phyloP scores from a whole-genome alignment of 768 basidiomycete genomes.

The Sistotremastrum niveocremeum region DNA sequence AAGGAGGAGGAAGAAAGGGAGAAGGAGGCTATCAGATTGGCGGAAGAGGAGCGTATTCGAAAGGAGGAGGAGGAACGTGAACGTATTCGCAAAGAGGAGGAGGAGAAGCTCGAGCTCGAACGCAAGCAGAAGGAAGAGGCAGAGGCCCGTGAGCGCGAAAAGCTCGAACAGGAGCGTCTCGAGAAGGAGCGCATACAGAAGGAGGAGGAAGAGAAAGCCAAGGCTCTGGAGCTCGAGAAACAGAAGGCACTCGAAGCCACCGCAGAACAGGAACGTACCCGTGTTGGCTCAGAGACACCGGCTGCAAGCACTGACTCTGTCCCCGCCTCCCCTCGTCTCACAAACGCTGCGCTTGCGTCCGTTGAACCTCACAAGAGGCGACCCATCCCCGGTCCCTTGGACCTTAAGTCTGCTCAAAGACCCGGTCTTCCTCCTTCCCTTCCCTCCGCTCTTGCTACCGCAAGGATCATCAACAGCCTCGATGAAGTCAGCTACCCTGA shows the following conservation, averaged over 20 bases:
- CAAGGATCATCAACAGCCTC: slow-evolving; percentile 77
- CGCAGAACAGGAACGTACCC: slow-evolving; percentile 17
- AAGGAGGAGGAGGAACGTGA: slow-evolving; percentile 6
- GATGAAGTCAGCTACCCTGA: slow-evolving; percentile 68
- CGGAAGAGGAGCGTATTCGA: slow-evolving; percentile 15
- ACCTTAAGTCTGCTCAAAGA: slow-evolving; percentile 43
- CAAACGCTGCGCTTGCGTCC: slow-evolving; percentile 3
- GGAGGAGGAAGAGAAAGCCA: slow-evolving; percentile 21
- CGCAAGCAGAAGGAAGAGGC: slow-evolving; percentile 20
- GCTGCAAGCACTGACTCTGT: slow-evolving; percentile 33
- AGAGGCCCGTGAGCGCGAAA: slow-evolving; percentile 21
- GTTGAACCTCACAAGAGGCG: slow-evolving; percentile 18
- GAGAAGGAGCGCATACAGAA: slow-evolving; percentile 23
- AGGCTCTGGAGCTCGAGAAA: slow-evolving; percentile 35
- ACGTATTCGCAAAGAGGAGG: slow-evolving; percentile 16
- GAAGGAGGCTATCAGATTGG: slow-evolving; percentile 21
- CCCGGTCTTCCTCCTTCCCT: slow-evolving; percentile 29
- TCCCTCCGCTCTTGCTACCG: slow-evolving; percentile 63
- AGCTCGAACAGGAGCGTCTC: not conserved
- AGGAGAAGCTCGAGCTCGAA: slow-evolving; percentile 11
- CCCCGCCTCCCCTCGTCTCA: slow-evolving; percentile 25
- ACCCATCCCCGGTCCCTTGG: slow-evolving; percentile 59
- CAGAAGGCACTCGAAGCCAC: slow-evolving; percentile 25
- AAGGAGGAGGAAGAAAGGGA: slow-evolving; percentile 31
- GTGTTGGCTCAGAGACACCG: slow-evolving; percentile 12